Evolutionary conservation across 306 rosid species (phyloP), one percentile per base, ranked within the genome.

Genomic region (Fragaria vesca): DNA sequence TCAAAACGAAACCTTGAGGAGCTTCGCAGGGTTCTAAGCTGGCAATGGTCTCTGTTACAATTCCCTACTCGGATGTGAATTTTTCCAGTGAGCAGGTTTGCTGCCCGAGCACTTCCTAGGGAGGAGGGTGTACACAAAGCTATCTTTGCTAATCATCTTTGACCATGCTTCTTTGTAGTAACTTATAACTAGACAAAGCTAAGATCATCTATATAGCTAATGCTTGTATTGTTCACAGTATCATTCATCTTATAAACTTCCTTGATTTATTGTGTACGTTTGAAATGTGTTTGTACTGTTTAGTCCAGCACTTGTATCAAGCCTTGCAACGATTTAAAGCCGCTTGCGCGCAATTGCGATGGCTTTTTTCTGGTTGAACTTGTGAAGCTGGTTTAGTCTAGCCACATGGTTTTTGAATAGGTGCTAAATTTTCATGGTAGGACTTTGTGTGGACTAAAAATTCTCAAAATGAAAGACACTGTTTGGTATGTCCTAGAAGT

Each of bases 371-470:
- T 34, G 8, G 45, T 63, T 17, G 69, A 28, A 13, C 40, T 63
- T 16, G n/a, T 63, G 67, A 32, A 32, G 1, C 2, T 32, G 30
- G n/a, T 20, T 5, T 5, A 17, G n/a, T 43, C 57, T 43, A 57
- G 55, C 45, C 45, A 2, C 10, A 1, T 15, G 9, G 15, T 55
- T 11, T 36, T 43, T 24, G 18, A 12, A 67, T 9, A 24, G 24
- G 71, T 30, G 28, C 60, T 69, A 74, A 40, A 79, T 74, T 82
- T 66, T 8, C 42, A 60, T 62, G 72, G 62, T 74, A 54, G 55
- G 63, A 36, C 20, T 84, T 76, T 81, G 52, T 89, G 91, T 85
- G 93, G 91, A 84, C 83, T 50, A 9, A 61, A 61, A 78, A 42
- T 66, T 63, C 79, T 76, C 66, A 74, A 38, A 58, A 75, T 4